phyloP scores from a whole-genome alignment of 2,329 filamentous ascomycete species.

The Fusarium sp. region DNA sequence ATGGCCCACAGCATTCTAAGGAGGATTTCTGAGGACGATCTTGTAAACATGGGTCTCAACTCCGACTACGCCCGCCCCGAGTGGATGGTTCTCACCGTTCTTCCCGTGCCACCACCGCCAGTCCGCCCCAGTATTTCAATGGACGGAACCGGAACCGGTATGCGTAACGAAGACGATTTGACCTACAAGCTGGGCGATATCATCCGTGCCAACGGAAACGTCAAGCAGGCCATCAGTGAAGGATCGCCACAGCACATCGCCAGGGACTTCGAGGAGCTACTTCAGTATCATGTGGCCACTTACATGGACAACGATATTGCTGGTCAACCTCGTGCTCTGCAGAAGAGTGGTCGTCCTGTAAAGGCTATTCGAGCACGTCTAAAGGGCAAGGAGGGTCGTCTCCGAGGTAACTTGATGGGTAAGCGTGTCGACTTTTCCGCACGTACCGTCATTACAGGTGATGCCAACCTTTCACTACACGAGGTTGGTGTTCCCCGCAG shows the following conservation, averaged over 20 bases:
- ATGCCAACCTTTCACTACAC: slow-evolving; percentile 94
- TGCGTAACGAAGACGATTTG: slow-evolving; percentile 97
- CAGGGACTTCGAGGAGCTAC: slow-evolving; percentile 86
- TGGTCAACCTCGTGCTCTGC: slow-evolving; percentile 90
- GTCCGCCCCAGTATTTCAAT: slow-evolving; percentile 97
- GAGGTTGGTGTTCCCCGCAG: slow-evolving; percentile 96
- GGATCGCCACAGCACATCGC: slow-evolving; percentile 92
- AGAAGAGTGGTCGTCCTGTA: slow-evolving; percentile 95
- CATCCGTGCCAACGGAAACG: slow-evolving; percentile 95
- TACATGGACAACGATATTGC: slow-evolving; percentile 99
- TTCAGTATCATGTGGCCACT: slow-evolving; percentile 98
- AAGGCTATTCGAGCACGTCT: slow-evolving; percentile 96
- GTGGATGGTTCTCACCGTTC: slow-evolving; percentile 96
- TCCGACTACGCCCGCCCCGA: slow-evolving; percentile 95
- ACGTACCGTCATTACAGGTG: slow-evolving; percentile 98
- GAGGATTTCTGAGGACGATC: slow-evolving; percentile 82
- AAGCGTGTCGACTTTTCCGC: slow-evolving; percentile 99
- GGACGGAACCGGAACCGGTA: slow-evolving; percentile 90
- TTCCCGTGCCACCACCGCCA: slow-evolving; percentile 94
- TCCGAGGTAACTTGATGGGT: slow-evolving; percentile 98
- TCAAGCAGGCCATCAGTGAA: slow-evolving; percentile 89
- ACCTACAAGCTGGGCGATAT: slow-evolving; percentile 99
- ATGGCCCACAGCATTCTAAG: slow-evolving; percentile 88
- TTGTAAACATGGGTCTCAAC: slow-evolving; percentile 89
- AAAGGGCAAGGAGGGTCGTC: slow-evolving; percentile 98